Conservation (phyloP, 768 basidiomycete species). For the Pleurotus giganteus region DNA sequence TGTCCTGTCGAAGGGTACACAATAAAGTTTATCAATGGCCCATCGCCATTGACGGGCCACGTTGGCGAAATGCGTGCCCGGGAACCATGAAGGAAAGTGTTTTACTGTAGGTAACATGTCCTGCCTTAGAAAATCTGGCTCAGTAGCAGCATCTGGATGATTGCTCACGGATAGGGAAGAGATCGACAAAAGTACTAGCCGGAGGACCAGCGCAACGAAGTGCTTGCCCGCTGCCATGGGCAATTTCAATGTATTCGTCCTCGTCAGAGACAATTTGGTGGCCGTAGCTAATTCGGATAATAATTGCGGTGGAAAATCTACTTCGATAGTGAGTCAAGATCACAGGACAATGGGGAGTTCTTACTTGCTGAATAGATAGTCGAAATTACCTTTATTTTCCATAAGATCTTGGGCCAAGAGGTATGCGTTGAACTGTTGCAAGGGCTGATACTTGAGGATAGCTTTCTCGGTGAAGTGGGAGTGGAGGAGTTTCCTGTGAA, state of each 20-base stretch:
- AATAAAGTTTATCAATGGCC: slow-evolving; percentile 27
- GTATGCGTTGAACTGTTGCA: slow-evolving; percentile 28
- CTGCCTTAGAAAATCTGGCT: not conserved
- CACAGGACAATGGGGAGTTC: not conserved
- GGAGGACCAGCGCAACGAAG: slow-evolving; percentile 14
- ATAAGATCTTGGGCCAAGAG: slow-evolving; percentile 27
- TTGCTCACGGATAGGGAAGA: slow-evolving; percentile 22
- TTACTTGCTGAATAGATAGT: slow-evolving; percentile 2
- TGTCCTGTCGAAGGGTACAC: slow-evolving; percentile 28
- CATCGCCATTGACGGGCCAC: slow-evolving; percentile 29
- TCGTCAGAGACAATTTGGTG: slow-evolving; percentile 20
- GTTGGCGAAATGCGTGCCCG: too few species aligned
- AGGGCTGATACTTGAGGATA: slow-evolving; percentile 20
- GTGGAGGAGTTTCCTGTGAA: slow-evolving; percentile 20
- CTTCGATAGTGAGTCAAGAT: not conserved
- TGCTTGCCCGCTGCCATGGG: slow-evolving; percentile 14
- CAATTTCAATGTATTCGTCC: slow-evolving; percentile 20
- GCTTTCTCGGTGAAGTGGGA: slow-evolving; percentile 19
- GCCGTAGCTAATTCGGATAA: slow-evolving; percentile 21
- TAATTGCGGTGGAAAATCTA: slow-evolving; percentile 23
- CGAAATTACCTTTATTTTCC: slow-evolving; percentile 18
- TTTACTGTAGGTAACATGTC: slow-evolving; percentile 26
- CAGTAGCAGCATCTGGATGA: not conserved
- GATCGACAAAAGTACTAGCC: slow-evolving; percentile 18
- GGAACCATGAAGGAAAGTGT: slow-evolving; percentile 37